phyloP scores from a whole-genome alignment of 148 eudicot genomes.

The Simmondsia chinensis region DNA sequence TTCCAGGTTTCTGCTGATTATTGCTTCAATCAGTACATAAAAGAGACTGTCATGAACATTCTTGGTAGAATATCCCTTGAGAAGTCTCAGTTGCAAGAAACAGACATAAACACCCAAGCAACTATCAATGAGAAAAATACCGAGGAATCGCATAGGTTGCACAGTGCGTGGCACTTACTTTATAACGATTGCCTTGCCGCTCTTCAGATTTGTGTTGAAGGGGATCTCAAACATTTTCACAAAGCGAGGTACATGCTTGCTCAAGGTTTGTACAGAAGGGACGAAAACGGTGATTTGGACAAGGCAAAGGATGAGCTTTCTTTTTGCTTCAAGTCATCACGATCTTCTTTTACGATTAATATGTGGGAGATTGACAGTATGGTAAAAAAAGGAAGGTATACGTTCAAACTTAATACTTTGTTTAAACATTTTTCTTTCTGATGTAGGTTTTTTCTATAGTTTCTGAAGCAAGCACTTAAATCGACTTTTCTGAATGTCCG shows the following conservation, averaged over 20 bases:
- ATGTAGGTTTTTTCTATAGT: too few species aligned
- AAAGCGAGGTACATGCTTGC: slow-evolving; percentile 99
- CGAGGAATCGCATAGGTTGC: slow-evolving; percentile 30
- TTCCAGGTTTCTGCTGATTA: slow-evolving; percentile 68
- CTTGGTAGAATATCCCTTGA: slow-evolving; percentile 27
- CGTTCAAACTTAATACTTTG: slow-evolving; percentile 1
- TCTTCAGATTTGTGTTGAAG: slow-evolving; percentile 79
- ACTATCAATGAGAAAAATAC: slow-evolving; percentile 15
- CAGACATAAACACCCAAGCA: slow-evolving; percentile 7
- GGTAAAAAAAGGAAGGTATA: slow-evolving; percentile 92
- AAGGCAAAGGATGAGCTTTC: slow-evolving; percentile 92
- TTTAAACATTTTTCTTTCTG: background rate
- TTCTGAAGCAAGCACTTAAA: too few species aligned
- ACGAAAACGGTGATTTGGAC: slow-evolving; percentile 60
- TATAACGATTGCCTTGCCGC: slow-evolving; percentile 92
- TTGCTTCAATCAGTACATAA: slow-evolving; percentile 51
- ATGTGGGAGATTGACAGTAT: slow-evolving; percentile 99
- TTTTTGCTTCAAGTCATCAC: slow-evolving; percentile 96
- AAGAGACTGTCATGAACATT: slow-evolving; percentile 41
- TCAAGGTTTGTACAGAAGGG: slow-evolving; percentile 77
- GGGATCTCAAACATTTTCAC: slow-evolving; percentile 96
- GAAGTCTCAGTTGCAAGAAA: slow-evolving; percentile 19
- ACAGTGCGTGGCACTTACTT: slow-evolving; percentile 63
- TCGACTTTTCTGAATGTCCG: too few species aligned
- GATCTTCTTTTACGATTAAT: slow-evolving; percentile 92